These are phyloP conservation scores for Termitomyces sp. DNA, from an alignment of 768 basidiomycete species.

Conservation along the genomic window DNA sequence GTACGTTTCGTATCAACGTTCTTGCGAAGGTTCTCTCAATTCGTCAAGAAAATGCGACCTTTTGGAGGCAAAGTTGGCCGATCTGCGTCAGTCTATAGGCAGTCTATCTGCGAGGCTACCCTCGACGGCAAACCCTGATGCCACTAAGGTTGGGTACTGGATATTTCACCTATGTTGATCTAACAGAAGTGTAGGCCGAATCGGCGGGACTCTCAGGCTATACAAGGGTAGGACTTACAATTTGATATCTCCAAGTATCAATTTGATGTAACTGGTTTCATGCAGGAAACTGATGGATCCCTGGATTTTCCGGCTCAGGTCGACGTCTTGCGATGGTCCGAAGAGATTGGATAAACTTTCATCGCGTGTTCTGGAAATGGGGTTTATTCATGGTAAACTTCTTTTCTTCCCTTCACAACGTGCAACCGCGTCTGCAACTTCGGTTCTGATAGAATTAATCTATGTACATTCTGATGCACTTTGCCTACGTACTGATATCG, in stretches of 20 bases:
- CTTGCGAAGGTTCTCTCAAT: neutral
- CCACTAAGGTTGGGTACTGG: neutral
- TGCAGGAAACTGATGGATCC: neutral
- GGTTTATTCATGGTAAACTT: neutral
- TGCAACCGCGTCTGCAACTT: neutral
- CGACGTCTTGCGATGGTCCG: slow-evolving; percentile 56
- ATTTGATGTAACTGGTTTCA: neutral
- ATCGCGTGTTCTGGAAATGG: too few species aligned
- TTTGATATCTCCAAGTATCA: too few species aligned
- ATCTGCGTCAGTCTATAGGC: slow-evolving; percentile 38
- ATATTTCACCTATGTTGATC: neutral
- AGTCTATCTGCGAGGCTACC: neutral
- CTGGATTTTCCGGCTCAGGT: slow-evolving; percentile 19
- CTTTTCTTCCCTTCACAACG: neutral
- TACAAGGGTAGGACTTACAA: neutral
- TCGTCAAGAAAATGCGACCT: slow-evolving; percentile 61
- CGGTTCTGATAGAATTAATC: too few species aligned
- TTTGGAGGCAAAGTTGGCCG: slow-evolving; percentile 57
- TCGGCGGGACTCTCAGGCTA: neutral
- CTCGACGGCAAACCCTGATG: neutral
- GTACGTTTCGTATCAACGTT: slow-evolving; percentile 34
- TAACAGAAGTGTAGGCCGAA: neutral
- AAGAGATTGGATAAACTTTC: slow-evolving; percentile 27
- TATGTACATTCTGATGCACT: neutral
- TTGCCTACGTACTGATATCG: neutral